Conservation (phyloP, 2,329 filamentous ascomycete genomes). For the Knoxdaviesia capensis region DNA sequence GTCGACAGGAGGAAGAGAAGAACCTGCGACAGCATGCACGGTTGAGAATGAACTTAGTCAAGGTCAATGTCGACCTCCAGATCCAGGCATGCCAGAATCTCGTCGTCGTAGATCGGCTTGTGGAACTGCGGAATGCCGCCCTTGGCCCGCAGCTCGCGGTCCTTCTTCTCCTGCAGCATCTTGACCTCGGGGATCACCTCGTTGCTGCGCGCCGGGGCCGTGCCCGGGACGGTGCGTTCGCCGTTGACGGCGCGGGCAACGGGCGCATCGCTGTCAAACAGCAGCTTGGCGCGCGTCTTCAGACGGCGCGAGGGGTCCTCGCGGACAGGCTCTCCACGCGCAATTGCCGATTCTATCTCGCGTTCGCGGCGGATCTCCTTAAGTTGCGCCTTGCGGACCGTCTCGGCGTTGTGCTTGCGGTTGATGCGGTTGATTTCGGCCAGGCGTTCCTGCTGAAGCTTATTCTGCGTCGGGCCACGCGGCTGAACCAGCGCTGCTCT, state of each 20-base stretch:
- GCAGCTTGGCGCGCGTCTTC: slow-evolving; percentile 46
- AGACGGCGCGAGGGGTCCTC: slow-evolving; percentile 41
- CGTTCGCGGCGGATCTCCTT: slow-evolving; percentile 50
- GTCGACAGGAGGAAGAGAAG: too few relatives aligned
- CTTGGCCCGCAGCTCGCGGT: slow-evolving; percentile 27
- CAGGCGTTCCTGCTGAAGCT: slow-evolving; percentile 61
- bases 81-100: slow-evolving; percentile 77
- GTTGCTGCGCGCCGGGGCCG: slow-evolving; percentile 18
- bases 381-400: slow-evolving; percentile 76
- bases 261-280: slow-evolving; percentile 37
- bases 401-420: slow-evolving; percentile 65
- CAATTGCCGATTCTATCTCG: slow-evolving; percentile 38
- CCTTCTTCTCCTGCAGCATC: slow-evolving; percentile 31
- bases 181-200: slow-evolving; percentile 28
- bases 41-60: slow-evolving; percentile 15
- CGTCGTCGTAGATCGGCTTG: slow-evolving; percentile 70
- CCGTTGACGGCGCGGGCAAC: slow-evolving; percentile 23
- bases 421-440: slow-evolving; percentile 71
- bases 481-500: slow-evolving; percentile 31
- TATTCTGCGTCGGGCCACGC: slow-evolving; percentile 23
- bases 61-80: slow-evolving; percentile 86
- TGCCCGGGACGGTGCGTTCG: slow-evolving; percentile 18
- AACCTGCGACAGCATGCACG: too few relatives aligned
- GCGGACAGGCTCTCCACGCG: slow-evolving; percentile 39
- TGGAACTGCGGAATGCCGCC: slow-evolving; percentile 45